These are phyloP conservation scores for Lentinus brumalis DNA, from an alignment of 768 basidiomycete genomes.

Conservation along the genomic window DNA sequence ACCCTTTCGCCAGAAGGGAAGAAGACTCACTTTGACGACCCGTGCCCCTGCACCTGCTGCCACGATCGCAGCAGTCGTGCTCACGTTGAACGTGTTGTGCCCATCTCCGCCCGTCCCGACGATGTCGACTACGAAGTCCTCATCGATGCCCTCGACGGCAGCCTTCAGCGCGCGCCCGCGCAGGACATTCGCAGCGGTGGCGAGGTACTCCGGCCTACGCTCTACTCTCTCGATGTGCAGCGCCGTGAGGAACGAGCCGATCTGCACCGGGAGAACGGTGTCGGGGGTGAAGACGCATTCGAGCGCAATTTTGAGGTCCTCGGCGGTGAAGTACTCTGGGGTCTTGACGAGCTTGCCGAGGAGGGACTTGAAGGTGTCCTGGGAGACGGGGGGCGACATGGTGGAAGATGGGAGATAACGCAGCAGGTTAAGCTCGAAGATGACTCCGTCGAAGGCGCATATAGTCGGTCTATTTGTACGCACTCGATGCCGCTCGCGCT, in stretches of 20 bases:
- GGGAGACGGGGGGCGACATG: constrained; percentile 27
- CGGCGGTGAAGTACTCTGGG: constrained; percentile 78
- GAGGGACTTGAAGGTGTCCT: constrained; percentile 72
- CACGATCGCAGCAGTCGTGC: constrained; percentile 90
- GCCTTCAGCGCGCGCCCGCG: constrained; percentile 68
- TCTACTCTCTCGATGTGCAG: constrained; percentile 82
- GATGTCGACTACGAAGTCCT: constrained; percentile 75
- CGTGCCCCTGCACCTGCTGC: constrained; percentile 93
- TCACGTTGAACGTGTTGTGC: constrained; percentile 95
- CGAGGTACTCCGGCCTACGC: constrained; percentile 70
- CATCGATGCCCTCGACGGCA: constrained; percentile 54
- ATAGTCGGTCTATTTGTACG: not conserved
- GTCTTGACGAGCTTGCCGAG: constrained; percentile 78
- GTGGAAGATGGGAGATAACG: constrained; percentile 12
- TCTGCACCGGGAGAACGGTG: constrained; percentile 66
- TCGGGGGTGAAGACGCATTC: constrained; percentile 73
- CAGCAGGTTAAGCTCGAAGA: constrained; percentile 4
- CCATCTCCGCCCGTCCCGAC: constrained; percentile 97
- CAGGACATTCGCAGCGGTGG: constrained; percentile 76
- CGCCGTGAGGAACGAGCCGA: constrained; percentile 89
- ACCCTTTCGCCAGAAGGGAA: not conserved
- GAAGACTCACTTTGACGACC: constrained; percentile 77
- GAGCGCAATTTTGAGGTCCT: constrained; percentile 74
- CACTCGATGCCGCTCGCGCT: not conserved
- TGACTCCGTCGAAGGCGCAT: not conserved